Evolutionary conservation across 495 filamentous ascomycete genomes (phyloP).

Genomic region (Tuber indicum): DNA sequence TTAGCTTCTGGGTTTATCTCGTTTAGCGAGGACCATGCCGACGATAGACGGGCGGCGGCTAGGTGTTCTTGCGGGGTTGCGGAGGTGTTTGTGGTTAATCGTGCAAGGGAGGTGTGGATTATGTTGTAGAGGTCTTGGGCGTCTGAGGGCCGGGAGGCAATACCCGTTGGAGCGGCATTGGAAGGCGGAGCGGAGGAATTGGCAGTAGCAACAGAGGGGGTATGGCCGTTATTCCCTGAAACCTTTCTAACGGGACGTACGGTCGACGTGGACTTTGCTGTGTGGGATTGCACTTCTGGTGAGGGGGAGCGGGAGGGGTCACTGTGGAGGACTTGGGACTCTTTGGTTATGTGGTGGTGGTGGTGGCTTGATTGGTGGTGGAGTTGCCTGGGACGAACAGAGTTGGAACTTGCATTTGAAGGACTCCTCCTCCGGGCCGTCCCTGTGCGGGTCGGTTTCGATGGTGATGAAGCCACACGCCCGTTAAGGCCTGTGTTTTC

Average conservation of each 20-base stretch:
- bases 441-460: not conserved
- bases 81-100: not conserved
- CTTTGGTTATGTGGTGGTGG: conserved; percentile 2
- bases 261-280: not conserved
- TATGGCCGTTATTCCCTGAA: not conserved
- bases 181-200: not conserved
- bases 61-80: not conserved
- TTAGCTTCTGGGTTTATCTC: conserved; percentile 84
- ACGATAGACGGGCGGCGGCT: conserved; percentile 67
- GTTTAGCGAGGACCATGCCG: conserved; percentile 79
- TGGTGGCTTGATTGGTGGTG: not conserved
- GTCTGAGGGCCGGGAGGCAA: not conserved
- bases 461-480: conserved; percentile 24
- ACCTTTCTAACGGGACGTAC: not conserved
- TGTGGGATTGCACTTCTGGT: not conserved
- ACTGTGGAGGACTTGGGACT: not conserved
- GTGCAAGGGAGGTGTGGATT: not conserved
- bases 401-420: conserved; percentile 11
- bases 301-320: conserved; percentile 1
- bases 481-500: conserved; percentile 25
- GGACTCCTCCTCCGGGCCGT: conserved; percentile 23
- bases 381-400: not conserved
- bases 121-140: not conserved
- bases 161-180: not conserved
- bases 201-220: not conserved